phyloP scores from a whole-genome alignment of 164 flowering plant species.

The Vitis labrusca region DNA sequence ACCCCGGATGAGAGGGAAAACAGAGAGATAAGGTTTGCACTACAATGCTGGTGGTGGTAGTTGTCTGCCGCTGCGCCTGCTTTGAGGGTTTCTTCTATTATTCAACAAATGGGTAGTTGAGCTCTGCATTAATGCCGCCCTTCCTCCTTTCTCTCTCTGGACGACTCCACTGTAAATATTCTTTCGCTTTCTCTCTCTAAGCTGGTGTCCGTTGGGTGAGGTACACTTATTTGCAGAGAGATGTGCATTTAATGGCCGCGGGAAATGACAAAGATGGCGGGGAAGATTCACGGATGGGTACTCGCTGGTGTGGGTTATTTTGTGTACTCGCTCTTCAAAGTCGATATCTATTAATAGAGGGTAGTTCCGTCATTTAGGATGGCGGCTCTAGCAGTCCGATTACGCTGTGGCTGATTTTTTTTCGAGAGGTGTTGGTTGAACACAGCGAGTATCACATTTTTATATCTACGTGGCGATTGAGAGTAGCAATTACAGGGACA shows the following conservation, averaged over 20 bases:
- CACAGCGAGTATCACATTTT: too few relatives aligned
- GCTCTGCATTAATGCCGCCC: slow-evolving; percentile 44
- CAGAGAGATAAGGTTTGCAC: not conserved
- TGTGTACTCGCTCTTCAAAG: not conserved
- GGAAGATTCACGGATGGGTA: too few relatives aligned
- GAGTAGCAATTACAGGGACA: too few relatives aligned
- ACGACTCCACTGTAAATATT: not conserved
- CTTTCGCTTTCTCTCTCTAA: not conserved
- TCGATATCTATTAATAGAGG: not conserved
- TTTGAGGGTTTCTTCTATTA: too few relatives aligned
- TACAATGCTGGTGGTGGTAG: too few relatives aligned
- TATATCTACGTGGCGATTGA: too few relatives aligned
- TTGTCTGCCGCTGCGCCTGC: too few relatives aligned
- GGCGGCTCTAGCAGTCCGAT: too few relatives aligned
- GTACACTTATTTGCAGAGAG: not conserved
- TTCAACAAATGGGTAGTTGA: slow-evolving; percentile 34
- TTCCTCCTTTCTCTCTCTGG: slow-evolving; percentile 10
- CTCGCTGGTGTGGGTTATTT: not conserved
- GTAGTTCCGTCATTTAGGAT: too few relatives aligned
- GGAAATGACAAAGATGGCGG: slow-evolving; percentile 16
- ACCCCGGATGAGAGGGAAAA: not conserved
- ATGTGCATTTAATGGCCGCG: slow-evolving; percentile 35
- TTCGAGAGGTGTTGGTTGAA: too few relatives aligned
- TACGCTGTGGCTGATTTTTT: too few relatives aligned
- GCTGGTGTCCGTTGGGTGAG: slow-evolving; percentile 10